Base-by-base conservation (phyloP, 1,139 yeast species). In the Geotrichum histeridarum region DNA sequence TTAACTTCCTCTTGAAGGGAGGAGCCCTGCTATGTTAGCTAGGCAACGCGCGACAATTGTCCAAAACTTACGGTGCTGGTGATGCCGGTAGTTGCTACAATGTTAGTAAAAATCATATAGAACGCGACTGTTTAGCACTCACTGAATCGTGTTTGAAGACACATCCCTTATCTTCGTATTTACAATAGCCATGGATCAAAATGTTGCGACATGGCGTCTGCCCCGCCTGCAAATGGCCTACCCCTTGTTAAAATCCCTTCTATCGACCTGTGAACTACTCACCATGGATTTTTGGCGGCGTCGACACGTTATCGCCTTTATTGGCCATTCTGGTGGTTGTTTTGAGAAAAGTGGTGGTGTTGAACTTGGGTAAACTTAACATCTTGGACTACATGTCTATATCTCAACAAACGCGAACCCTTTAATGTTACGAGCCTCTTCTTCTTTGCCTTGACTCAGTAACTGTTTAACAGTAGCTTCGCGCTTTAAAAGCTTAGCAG, bases 81-180 rank as follows among this genome's bases (percentile, higher is more conserved):
- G 50, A 42, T 12, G 53, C 48, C 33, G 47, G 55, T 15, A 31
- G 46, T 17, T 48, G 45, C 31, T 47, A 43, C 44, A 30, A 36
- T 8, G 33, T 11, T 12, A 30, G 33, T 18, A 18, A 12, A 31
- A n/a, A 30, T 14, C 27, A n/a, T 11, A 8, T 15, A 37, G 15
- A 35, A 15, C 12, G 27, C 35, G 11, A 37, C 32, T 8, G 44
- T 53, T 38, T 52, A 5, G 27, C 5, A 22, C 27, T 22, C 27
- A 55, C 57, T 14, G 60, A 56, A 48, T 79, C 81, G 64, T 89
- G 96, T 54, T 81, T 82, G 67, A 88, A 89, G 2, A 86, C 86
- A 68, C 96, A 89, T 17, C 96, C 96, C 65, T 88, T 89, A 63
- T 86, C 86, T 62, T 87, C 93, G 71, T 80, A 89, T 69, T 88